Percentiles rank a stretch among this genome's conserved stretches.
These are phyloP conservation scores for Fraxinus angustifolia DNA, from an alignment of 305 asterid genomes.

Conservation along the genomic window DNA sequence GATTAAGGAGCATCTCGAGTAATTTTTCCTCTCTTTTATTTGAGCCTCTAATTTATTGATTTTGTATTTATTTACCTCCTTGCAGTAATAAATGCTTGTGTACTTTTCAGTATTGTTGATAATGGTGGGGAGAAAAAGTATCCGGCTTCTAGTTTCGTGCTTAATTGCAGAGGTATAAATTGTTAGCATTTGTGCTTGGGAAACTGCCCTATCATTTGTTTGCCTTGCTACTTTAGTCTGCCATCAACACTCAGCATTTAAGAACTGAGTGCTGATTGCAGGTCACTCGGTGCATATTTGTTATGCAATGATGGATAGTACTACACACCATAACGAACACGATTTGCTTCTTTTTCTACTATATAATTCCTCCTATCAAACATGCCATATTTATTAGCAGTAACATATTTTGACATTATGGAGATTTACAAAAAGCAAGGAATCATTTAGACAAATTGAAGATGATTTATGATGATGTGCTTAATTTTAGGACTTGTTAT, in stretches of 20 bases:
- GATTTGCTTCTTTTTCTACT: not conserved
- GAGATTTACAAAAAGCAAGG: no score
- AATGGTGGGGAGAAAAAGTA: conserved; percentile 75
- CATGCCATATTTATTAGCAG: no score
- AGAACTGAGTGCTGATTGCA: not conserved
- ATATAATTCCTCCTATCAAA: not conserved
- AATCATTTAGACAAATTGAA: no score
- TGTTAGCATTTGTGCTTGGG: not conserved
- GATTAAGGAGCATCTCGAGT: conserved; percentile 77
- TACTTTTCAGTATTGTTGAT: conserved; percentile 48
- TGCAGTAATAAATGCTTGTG: not conserved
- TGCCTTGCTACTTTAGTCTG: not conserved
- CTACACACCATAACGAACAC: not conserved
- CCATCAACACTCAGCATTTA: not conserved
- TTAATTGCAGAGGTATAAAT: conserved; percentile 72
- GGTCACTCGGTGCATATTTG: not conserved
- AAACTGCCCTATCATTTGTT: not conserved
- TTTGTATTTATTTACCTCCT: conserved; percentile 13
- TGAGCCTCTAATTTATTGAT: not conserved
- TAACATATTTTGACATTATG: no score
- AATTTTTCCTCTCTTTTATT: conserved; percentile 13
- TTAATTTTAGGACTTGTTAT: no score
- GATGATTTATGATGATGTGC: no score
- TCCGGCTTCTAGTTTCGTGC: conserved; percentile 67
- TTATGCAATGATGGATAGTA: not conserved